Conservation (phyloP, 2,329 filamentous ascomycete species). For the Fonsecaea pedrosoi region DNA sequence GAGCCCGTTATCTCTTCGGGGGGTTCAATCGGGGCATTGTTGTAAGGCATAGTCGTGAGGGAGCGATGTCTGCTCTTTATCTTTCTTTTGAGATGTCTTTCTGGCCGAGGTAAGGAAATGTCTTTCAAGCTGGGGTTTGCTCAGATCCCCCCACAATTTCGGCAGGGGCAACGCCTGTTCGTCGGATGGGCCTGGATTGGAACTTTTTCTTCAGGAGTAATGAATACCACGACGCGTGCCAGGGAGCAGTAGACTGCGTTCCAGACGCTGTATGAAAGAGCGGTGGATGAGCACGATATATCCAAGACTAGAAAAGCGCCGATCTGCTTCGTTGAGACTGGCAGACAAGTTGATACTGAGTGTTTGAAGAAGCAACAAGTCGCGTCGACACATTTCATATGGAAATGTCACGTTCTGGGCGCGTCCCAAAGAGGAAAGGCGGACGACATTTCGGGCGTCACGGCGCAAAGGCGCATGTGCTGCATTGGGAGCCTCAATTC, state of each 20-base stretch:
- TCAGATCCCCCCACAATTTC: background rate
- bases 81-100: background rate
- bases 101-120: background rate
- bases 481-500: background rate
- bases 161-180: background rate
- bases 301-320: background rate
- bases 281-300: background rate
- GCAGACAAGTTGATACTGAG: background rate
- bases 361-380: constrained; percentile 1
- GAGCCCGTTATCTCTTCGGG: constrained; percentile 83
- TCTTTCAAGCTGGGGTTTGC: background rate
- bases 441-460: background rate
- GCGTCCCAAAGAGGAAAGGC: constrained; percentile 38
- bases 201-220: background rate
- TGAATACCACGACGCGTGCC: background rate
- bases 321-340: background rate
- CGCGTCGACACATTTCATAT: constrained; percentile 24
- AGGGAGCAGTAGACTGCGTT: background rate
- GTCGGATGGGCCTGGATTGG: background rate
- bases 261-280: background rate
- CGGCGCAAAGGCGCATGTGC: background rate
- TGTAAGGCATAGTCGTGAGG: constrained; percentile 75
- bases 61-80: background rate
- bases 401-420: constrained; percentile 23
- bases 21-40: constrained; percentile 81